phyloP scores from a whole-genome alignment of 495 filamentous ascomycete genomes.

The Penicillium bialowiezense region DNA sequence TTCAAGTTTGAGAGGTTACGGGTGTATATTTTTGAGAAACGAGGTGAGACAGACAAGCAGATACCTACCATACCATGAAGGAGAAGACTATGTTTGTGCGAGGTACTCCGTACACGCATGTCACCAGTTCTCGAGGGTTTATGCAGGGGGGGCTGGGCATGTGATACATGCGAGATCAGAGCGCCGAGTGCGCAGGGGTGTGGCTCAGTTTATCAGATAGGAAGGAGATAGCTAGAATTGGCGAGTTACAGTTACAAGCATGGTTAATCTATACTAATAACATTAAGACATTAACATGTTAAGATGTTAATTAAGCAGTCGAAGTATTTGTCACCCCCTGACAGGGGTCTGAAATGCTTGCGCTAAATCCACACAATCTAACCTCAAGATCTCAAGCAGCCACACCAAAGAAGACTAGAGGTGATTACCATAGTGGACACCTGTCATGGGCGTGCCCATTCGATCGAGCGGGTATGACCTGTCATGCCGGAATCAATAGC shows the following conservation, averaged over 20 bases:
- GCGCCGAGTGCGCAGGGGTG: not conserved
- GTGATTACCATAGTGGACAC: not conserved
- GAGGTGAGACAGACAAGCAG: not conserved
- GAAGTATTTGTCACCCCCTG: not conserved
- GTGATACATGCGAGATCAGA: not conserved
- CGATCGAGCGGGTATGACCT: not conserved
- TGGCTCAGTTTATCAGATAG: not conserved
- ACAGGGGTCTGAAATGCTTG: not conserved
- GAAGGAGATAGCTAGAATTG: not conserved
- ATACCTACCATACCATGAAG: not conserved
- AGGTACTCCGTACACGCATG: not conserved
- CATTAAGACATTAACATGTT: not conserved
- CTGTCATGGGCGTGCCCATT: not conserved
- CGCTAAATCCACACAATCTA: not conserved
- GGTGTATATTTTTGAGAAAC: not conserved
- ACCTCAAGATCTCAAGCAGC: not conserved
- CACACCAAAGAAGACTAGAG: not conserved
- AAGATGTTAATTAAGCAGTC: not conserved
- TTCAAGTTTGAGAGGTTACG: not conserved
- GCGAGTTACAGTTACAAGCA: too few relatives aligned
- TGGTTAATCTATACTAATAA: not conserved
- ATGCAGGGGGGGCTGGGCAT: constrained; percentile 1
- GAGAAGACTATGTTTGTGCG: not conserved
- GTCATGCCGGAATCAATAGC: not conserved
- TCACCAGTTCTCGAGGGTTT: not conserved